Evolutionary conservation across 371 early-diverging fungal species (phyloP).

Genomic region (Apophysomyces ossiformis): DNA sequence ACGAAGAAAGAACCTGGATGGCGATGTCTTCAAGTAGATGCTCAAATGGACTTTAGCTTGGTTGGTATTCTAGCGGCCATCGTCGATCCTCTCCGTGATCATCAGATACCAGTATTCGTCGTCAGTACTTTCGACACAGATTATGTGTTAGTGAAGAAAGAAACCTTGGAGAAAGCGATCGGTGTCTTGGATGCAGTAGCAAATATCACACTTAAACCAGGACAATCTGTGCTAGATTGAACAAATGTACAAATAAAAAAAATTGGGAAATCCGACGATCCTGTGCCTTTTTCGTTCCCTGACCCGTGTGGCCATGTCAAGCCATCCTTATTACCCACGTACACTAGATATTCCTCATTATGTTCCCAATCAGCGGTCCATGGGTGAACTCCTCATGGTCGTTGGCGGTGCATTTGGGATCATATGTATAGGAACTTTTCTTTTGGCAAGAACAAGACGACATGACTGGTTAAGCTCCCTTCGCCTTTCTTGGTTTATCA

Average conservation of each 20-base stretch:
- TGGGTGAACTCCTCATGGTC: constrained; percentile 39
- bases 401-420: constrained; percentile 39
- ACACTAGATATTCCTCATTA: constrained; percentile 56
- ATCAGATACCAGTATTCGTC: constrained; percentile 70
- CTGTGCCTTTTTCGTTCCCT: background rate
- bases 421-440: constrained; percentile 33
- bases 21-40: constrained; percentile 68
- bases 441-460: constrained; percentile 26
- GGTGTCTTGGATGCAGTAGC: constrained; percentile 34
- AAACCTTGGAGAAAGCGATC: constrained; percentile 51
- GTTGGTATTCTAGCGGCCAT: constrained; percentile 75
- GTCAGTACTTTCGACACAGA: constrained; percentile 84
- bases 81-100: constrained; percentile 59
- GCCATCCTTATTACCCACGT: constrained; percentile 65
- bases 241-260: background rate
- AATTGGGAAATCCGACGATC: background rate
- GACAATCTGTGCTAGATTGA: constrained; percentile 11
- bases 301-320: background rate
- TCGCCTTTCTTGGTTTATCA: constrained; percentile 80
- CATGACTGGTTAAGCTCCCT: constrained; percentile 28
- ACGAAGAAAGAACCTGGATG: constrained; percentile 60
- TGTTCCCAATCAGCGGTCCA: constrained; percentile 48
- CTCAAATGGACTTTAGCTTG: constrained; percentile 74
- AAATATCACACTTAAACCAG: constrained; percentile 19
- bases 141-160: constrained; percentile 73